These are phyloP conservation scores for Citrus glauca DNA, from an alignment of 345 rosid genomes.

Conservation along the genomic window DNA sequence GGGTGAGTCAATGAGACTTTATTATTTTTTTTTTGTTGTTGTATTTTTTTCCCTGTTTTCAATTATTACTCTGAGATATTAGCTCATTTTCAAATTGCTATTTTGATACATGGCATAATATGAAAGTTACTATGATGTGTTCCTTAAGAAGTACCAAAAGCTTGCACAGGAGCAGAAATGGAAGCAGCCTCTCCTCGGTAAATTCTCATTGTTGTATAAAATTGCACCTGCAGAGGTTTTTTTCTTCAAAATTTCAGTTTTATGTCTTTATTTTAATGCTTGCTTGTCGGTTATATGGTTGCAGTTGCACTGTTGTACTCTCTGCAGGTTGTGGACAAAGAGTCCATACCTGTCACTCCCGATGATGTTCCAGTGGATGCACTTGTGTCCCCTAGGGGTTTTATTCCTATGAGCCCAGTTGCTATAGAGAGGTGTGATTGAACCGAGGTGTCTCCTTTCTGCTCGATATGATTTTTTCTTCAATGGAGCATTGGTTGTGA, in stretches of 20 bases:
- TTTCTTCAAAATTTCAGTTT: background rate
- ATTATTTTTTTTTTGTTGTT: background rate
- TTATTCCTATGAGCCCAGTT: conserved; percentile 26
- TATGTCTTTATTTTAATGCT: background rate
- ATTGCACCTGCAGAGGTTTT: background rate
- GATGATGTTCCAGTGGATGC: conserved; percentile 40
- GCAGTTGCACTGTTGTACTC: conserved; percentile 46
- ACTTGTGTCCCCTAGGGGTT: conserved; percentile 40
- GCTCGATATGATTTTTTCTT: background rate
- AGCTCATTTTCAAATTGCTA: background rate
- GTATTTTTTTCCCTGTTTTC: background rate
- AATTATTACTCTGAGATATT: background rate
- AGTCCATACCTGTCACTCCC: conserved; percentile 27
- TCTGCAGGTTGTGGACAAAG: conserved; percentile 35
- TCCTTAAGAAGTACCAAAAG: conserved; percentile 35
- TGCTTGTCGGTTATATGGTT: background rate
- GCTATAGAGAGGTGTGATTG: conserved; percentile 23
- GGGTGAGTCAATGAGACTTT: conserved; percentile 27
- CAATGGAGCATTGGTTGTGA: background rate
- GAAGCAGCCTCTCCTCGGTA: conserved; percentile 42
- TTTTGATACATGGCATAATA: background rate
- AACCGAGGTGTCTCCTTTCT: conserved; percentile 1
- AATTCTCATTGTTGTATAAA: background rate
- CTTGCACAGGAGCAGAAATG: conserved; percentile 34
- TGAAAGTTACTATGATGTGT: conserved; percentile 39